These are phyloP conservation scores for Coniochaeta ligniaria DNA, from an alignment of 2,329 filamentous ascomycete species.

Conservation along the genomic window DNA sequence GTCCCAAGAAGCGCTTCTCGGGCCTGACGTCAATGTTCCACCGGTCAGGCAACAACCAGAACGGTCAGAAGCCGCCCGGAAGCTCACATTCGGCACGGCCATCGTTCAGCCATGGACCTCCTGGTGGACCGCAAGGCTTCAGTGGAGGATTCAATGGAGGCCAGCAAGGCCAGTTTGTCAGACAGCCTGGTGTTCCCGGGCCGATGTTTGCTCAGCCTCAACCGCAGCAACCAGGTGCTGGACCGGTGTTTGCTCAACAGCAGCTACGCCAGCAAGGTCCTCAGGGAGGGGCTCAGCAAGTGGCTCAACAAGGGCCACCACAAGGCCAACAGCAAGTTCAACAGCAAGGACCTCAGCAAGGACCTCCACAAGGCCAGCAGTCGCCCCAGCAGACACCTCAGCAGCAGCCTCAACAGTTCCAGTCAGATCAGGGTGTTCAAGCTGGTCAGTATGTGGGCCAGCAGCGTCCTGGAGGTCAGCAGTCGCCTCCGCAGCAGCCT, in stretches of 20 bases:
- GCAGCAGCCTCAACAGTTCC: not conserved
- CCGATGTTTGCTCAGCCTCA: not conserved
- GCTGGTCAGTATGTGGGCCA: no score
- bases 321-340: not conserved
- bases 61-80: conserved; percentile 8
- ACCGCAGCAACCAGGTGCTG: not conserved
- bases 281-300: not conserved
- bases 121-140: not conserved
- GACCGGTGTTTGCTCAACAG: not conserved
- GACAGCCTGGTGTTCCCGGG: not conserved
- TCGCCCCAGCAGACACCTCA: not conserved
- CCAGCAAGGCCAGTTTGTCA: not conserved
- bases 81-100: conserved; percentile 12
- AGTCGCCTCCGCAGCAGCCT: no score
- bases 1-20: conserved; percentile 39
- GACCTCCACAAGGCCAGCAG: no score
- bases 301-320: not conserved
- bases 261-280: not conserved
- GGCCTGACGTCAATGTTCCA: conserved; percentile 23
- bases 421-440: not conserved
- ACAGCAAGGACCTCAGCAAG: not conserved
- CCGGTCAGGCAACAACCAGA: conserved; percentile 12
- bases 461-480: not conserved
- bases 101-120: conserved; percentile 8
- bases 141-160: not conserved